These are phyloP conservation scores for Vigna unguiculata DNA, from an alignment of 306 rosid genomes.

Conservation along the genomic window DNA sequence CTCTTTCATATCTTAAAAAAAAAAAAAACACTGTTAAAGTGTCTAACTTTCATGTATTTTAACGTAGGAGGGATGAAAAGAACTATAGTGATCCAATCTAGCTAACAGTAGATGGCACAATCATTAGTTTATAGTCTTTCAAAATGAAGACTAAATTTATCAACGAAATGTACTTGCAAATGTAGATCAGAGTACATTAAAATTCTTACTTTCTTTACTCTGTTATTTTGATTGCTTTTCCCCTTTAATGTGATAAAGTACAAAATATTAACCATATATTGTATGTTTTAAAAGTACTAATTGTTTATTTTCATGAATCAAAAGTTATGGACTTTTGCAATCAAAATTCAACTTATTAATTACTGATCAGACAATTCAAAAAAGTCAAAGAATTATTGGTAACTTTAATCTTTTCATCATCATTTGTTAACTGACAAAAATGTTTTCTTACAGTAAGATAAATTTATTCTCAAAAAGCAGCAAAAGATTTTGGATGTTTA, in stretches of 20 bases:
- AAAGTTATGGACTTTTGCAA: not conserved
- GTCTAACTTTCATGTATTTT: not conserved
- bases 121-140: conserved; percentile 4
- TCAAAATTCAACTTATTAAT: not conserved
- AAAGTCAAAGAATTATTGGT: not conserved
- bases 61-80: not conserved
- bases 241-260: no score
- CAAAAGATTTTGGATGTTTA: no score
- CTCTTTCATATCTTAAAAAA: not conserved
- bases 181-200: not conserved
- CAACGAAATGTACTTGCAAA: not conserved
- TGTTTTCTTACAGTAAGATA: no score
- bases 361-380: not conserved
- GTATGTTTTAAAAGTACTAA: no score
- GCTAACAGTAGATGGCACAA: conserved; percentile 26
- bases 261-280: no score
- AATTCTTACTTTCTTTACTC: not conserved
- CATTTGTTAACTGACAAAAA: no score
- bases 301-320: not conserved
- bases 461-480: no score
- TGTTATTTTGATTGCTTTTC: no score
- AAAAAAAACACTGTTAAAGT: not conserved
- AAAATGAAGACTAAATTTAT: conserved; percentile 29
- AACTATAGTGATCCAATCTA: not conserved
- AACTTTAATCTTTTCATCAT: no score